phyloP scores from a whole-genome alignment of 2,329 filamentous ascomycete species.

The Xylariales sp. region DNA sequence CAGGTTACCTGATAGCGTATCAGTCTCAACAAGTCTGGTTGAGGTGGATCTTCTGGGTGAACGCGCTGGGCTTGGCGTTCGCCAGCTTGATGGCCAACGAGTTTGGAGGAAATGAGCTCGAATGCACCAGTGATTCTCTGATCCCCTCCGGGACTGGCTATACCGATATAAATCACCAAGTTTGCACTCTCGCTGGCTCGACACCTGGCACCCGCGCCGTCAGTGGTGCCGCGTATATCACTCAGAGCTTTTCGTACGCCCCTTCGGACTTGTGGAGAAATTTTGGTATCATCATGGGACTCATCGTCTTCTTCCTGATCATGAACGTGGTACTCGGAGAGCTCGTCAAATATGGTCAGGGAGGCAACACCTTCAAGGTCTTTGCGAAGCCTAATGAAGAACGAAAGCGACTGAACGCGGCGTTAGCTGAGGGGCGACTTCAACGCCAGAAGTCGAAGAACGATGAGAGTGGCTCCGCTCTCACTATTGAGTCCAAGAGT shows the following conservation, averaged over 20 bases:
- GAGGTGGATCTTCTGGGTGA: slow-evolving; percentile 76
- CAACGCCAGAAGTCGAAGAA: slow-evolving; percentile 44
- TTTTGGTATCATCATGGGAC: slow-evolving; percentile 71
- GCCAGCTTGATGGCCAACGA: slow-evolving; percentile 82
- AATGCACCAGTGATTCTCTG: slow-evolving; percentile 62
- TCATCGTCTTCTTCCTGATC: slow-evolving; percentile 71
- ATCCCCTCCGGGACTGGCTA: slow-evolving; percentile 70
- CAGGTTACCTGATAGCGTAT: slow-evolving; percentile 81
- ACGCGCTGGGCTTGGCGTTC: slow-evolving; percentile 70
- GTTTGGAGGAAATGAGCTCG: slow-evolving; percentile 64
- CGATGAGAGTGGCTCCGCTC: slow-evolving; percentile 41
- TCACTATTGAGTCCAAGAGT: slow-evolving; percentile 55
- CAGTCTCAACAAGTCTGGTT: slow-evolving; percentile 70
- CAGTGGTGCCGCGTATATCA: slow-evolving; percentile 64
- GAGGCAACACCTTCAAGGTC: slow-evolving; percentile 74
- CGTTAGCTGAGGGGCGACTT: slow-evolving; percentile 55
- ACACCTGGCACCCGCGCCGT: slow-evolving; percentile 59
- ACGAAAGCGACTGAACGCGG: slow-evolving; percentile 59
- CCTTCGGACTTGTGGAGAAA: slow-evolving; percentile 73
- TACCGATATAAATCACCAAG: slow-evolving; percentile 66
- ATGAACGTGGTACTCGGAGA: slow-evolving; percentile 78
- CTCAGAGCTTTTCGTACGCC: slow-evolving; percentile 62
- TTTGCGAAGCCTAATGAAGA: slow-evolving; percentile 69
- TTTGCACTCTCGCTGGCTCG: slow-evolving; percentile 75
- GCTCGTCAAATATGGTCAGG: slow-evolving; percentile 70